Evolutionary conservation across 345 rosid genomes (phyloP), one percentile per base, ranked within the genome.

Genomic region (Kandelia obovata): DNA sequence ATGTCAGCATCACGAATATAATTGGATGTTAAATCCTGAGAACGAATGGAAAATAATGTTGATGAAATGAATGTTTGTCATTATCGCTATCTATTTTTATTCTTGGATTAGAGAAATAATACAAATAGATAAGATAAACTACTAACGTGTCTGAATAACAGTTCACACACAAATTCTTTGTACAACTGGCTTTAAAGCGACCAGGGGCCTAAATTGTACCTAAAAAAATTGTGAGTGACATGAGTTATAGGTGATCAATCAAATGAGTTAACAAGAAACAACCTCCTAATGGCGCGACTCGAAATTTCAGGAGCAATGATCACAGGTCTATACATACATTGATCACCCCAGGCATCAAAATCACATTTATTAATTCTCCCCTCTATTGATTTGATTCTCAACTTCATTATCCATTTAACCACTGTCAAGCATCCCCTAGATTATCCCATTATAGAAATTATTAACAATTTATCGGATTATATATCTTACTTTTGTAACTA

Each of bases 211-310:
- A 9, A 9, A 9, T 8, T 37, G 46, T 37, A 37, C 15, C 11
- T 37, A 1, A 8, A 8, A 37, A 37, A 37, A 15, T 37, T 1
- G 9, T 3, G 13, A 43, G 49, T 43, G 49, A 13, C 2, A 28
- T 62, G 53, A 25, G 34, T 39, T 65, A 6, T 34, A 19, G 59
- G 47, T n/a, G 47, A 65, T 65, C 68, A n/a, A 65, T 65, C 58
- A 65, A 21, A 52, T 52, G 26, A 65, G 19, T 52, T 65, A n/a
- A 52, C 30, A 0, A 17, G 28, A 51, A n/a, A 65, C 47, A 2
- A 8, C 59, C 58, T 3, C 4, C 15, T 62, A 8, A 34, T 65
- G 43, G 3, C 51, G 46, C 53, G 68, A n/a, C 51, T 52, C 31
- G 31, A 25, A 9, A 25, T 63, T 63, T 25, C 31, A 20, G 39